Evolutionary conservation across 495 filamentous ascomycete genomes (phyloP).

Genomic region (Rostrohypoxylon terebratum): DNA sequence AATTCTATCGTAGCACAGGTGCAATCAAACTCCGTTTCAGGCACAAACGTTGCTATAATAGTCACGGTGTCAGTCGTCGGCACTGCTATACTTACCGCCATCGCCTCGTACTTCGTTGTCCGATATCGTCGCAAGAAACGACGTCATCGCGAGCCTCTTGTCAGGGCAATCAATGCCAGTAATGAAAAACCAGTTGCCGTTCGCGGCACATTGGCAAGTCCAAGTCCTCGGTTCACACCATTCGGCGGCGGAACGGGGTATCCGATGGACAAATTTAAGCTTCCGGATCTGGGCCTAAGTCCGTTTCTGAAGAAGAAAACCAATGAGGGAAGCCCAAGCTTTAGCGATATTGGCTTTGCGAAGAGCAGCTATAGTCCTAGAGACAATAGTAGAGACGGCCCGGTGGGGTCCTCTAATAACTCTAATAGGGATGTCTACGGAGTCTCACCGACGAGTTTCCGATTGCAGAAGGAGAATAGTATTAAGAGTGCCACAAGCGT

Average conservation of each 20-base stretch:
- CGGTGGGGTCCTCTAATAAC: background rate
- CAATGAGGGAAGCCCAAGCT: conserved; percentile 20
- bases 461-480: conserved; percentile 43
- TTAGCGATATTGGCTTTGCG: conserved; percentile 32
- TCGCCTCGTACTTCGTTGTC: conserved; percentile 51
- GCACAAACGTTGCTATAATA: conserved; percentile 53
- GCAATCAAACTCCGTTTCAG: conserved; percentile 50
- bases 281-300: conserved; percentile 39
- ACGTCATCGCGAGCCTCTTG: conserved; percentile 21
- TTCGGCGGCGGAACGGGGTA: conserved; percentile 38
- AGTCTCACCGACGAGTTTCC: conserved; percentile 33
- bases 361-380: conserved; percentile 24
- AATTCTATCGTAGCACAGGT: conserved; percentile 49
- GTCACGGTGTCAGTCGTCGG: conserved; percentile 53
- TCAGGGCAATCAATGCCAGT: conserved; percentile 12
- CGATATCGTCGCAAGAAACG: conserved; percentile 49
- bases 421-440: conserved; percentile 30
- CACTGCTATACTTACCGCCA: conserved; percentile 52
- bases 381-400: background rate
- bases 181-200: conserved; percentile 34
- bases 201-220: conserved; percentile 31
- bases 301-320: conserved; percentile 39
- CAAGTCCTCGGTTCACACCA: conserved; percentile 44
- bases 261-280: conserved; percentile 44
- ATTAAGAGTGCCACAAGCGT: conserved; percentile 46